A percentile compares a stretch with the other conserved stretches of the same genome.
phyloP scores from a whole-genome alignment of 139 green algal species.

The Mychonastes homosphaera region DNA sequence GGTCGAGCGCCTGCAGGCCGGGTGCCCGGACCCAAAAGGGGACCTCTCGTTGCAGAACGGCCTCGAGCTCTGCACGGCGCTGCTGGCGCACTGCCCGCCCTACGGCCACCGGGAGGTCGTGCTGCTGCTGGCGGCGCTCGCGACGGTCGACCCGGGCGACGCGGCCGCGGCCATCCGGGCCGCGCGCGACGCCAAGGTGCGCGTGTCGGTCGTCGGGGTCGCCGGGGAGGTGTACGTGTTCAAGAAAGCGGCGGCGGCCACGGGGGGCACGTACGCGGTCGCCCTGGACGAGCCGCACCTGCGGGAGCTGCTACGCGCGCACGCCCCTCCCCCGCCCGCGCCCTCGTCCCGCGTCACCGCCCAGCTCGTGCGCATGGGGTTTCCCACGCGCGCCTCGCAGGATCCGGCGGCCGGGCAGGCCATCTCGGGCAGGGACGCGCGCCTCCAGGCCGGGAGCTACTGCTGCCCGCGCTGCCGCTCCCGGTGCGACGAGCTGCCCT shows the following conservation, averaged over 20 bases:
- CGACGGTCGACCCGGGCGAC: slow-evolving; percentile 85
- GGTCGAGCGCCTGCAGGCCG: slow-evolving; percentile 33
- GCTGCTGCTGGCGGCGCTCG: slow-evolving; percentile 69
- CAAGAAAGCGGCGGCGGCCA: slow-evolving; percentile 52
- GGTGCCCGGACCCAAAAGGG: slow-evolving; percentile 28
- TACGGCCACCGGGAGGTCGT: slow-evolving; percentile 88
- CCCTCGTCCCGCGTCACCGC: slow-evolving; percentile 17
- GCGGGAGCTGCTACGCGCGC: slow-evolving; percentile 39
- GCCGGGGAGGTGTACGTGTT: slow-evolving; percentile 70
- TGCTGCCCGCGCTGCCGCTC: slow-evolving; percentile 62
- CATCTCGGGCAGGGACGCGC: slow-evolving; percentile 49
- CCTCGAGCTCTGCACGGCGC: slow-evolving; percentile 50
- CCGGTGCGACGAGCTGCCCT: slow-evolving; percentile 66
- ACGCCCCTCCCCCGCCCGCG: slow-evolving; percentile 53
- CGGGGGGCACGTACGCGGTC: slow-evolving; percentile 74
- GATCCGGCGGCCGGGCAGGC: slow-evolving; percentile 32
- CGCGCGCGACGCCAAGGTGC: slow-evolving; percentile 33
- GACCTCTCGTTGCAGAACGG: slow-evolving; percentile 77
- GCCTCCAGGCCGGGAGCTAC: slow-evolving; percentile 54
- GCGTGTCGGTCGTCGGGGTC: slow-evolving; percentile 41
- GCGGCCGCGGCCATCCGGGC: slow-evolving; percentile 60
- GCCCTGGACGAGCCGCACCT: slow-evolving; percentile 62
- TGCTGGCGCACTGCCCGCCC: slow-evolving; percentile 56
- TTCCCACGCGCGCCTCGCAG: slow-evolving; percentile 52
- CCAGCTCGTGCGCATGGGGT: slow-evolving; percentile 77